Evolutionary conservation across 192 early-diverging fungal species (phyloP).

Genomic region (Linnemannia zychae): DNA sequence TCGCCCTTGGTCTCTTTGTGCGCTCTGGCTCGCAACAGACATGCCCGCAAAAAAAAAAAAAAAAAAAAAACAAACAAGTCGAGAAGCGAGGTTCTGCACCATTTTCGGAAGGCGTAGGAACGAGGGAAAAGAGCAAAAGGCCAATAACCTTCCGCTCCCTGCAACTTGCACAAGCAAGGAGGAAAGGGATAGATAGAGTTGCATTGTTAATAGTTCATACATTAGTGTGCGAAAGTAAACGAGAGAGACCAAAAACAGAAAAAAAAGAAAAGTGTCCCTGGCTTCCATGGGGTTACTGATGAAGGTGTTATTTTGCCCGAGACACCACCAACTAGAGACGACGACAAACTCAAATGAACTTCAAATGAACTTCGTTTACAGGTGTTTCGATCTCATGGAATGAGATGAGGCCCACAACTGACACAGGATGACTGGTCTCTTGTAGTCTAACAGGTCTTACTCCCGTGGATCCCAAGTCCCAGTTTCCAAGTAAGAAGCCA

Average conservation of each 20-base stretch:
- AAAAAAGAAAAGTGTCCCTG: not conserved
- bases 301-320: not conserved
- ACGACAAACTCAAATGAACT: not conserved
- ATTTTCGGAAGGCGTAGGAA: constrained; percentile 7
- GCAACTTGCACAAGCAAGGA: too few relatives aligned
- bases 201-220: not conserved
- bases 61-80: too few relatives aligned
- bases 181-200: not conserved
- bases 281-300: not conserved
- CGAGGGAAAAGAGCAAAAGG: not conserved
- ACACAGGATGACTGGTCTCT: not conserved
- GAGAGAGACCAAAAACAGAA: not conserved
- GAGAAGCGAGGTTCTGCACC: not conserved
- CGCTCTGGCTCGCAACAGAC: too few relatives aligned
- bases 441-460: not conserved
- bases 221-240: constrained; percentile 9
- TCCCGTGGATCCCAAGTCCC: not conserved
- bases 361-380: too few relatives aligned
- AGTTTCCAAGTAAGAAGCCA: not conserved
- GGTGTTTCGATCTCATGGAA: not conserved
- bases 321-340: not conserved
- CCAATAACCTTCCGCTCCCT: not conserved
- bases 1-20: not conserved
- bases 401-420: not conserved
- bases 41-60: constrained; percentile 1